Base-by-base conservation (phyloP, 306 rosid genomes). In the Fragaria iinumae region DNA sequence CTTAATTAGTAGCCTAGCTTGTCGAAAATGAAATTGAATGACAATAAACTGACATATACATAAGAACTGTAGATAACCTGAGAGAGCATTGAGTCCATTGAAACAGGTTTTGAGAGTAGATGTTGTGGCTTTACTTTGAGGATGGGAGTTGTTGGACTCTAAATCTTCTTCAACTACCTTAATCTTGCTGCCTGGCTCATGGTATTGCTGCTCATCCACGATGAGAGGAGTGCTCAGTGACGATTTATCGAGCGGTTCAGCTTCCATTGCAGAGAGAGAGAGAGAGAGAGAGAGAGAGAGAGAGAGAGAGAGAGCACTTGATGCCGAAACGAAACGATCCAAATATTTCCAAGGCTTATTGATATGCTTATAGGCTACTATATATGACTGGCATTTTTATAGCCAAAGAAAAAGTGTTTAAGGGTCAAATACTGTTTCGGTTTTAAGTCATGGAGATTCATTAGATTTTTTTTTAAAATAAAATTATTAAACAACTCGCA, bases 21-120 rank as follows among this genome's bases (percentile, higher is more conserved):
- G 23, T 25, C 34, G 2, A 62, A 75, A 38, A 39, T 74, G 64
- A 59, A 53, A 12, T 3, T 2, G 2, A 43, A 39, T 21, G 5
- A 74, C 14, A 50, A 18, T 29, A 6, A 38, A 14, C 21, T 38
- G 47, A n/a, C 44, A 47, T 1, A 21, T 20, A 18, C 4, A 1
- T 39, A 39, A 41, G 69, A 39, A 8, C 3, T 8, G 45, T 17
- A 53, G 17, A 38, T 27, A 67, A 43, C 84, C 87, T 83, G 84
- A 72, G 32, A 83, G 74, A 14, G 87, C 83, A 57, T 86, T 86
- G 72, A 86, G 75, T 23, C 86, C 88, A 36, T 87, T 79, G 74
- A 84, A 79, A 79, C 84, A 81, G 59, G 86, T 87, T 14, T 76
- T 84, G 44, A 82, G 67, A 32, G 75, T 81, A 50, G 90, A 84